Conservation (phyloP, 345 rosid species). For the Gossypium sturtianum region DNA sequence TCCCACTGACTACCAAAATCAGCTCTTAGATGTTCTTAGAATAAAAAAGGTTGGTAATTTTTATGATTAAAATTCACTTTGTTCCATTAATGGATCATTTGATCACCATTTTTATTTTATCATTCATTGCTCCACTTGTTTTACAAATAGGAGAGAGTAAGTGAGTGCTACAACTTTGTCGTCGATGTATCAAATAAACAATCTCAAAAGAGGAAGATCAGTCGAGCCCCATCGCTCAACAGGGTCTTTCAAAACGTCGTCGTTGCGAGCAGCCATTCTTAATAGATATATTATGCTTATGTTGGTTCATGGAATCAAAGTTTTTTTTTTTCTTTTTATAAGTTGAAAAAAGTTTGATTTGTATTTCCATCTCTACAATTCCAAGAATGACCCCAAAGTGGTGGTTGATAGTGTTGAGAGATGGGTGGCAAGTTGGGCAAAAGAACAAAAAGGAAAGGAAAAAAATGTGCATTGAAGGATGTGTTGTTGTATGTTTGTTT, state of each 20-base stretch:
- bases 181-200: conserved; percentile 21
- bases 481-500: neutral
- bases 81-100: neutral
- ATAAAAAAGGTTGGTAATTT: conserved; percentile 45
- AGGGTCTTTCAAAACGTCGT: conserved; percentile 32
- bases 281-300: conserved; percentile 12
- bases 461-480: conserved; percentile 10
- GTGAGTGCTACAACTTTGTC: conserved; percentile 44
- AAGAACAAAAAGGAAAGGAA: neutral
- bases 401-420: no score
- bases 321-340: neutral
- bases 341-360: neutral
- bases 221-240: conserved; percentile 4
- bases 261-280: conserved; percentile 23
- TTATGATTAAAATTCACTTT: neutral
- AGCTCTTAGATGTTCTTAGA: conserved; percentile 52
- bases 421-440: conserved; percentile 22
- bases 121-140: neutral
- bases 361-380: conserved; percentile 31
- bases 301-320: neutral
- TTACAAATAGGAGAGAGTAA: conserved; percentile 50
- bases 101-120: neutral
- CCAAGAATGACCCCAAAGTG: conserved; percentile 26
- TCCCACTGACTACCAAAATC: conserved; percentile 41
- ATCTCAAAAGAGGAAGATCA: no score